These are phyloP conservation scores for Spinacia oleracea DNA, from an alignment of 179 eudicot genomes.

Conservation along the genomic window DNA sequence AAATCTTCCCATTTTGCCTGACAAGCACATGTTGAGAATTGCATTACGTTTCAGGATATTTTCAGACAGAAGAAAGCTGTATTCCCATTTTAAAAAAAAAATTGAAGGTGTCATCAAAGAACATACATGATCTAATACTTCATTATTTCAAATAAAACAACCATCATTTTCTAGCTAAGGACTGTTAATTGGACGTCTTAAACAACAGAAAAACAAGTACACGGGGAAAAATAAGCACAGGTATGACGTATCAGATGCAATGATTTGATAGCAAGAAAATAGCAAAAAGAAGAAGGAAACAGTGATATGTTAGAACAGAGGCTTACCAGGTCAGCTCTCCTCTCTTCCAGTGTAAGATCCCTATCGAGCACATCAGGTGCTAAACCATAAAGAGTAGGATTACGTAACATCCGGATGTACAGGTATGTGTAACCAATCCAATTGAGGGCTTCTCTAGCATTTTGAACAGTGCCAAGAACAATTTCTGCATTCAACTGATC, in stretches of 20 bases:
- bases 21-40: neutral
- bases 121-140: neutral
- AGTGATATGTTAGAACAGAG: conserved; percentile 6
- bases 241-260: neutral
- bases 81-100: too few relatives aligned
- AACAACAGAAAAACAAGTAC: neutral
- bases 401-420: conserved; percentile 84
- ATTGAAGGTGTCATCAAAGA: neutral
- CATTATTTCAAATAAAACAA: neutral
- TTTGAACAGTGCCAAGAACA: conserved; percentile 93
- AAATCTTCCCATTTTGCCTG: neutral
- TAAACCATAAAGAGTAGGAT: conserved; percentile 83
- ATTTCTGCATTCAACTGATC: conserved; percentile 98
- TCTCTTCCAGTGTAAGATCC: conserved; percentile 60
- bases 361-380: conserved; percentile 55
- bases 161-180: neutral
- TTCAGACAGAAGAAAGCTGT: neutral
- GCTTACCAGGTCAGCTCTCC: conserved; percentile 93
- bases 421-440: conserved; percentile 91
- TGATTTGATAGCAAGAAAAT: neutral
- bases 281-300: neutral
- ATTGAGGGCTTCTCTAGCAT: conserved; percentile 88
- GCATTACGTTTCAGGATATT: neutral
- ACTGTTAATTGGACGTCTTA: neutral
- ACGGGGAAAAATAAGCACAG: neutral